Evolutionary conservation across 2,329 filamentous ascomycete species (phyloP), one percentile per base, ranked within the genome.

Genomic region (Myriosclerotinia curreyana): DNA sequence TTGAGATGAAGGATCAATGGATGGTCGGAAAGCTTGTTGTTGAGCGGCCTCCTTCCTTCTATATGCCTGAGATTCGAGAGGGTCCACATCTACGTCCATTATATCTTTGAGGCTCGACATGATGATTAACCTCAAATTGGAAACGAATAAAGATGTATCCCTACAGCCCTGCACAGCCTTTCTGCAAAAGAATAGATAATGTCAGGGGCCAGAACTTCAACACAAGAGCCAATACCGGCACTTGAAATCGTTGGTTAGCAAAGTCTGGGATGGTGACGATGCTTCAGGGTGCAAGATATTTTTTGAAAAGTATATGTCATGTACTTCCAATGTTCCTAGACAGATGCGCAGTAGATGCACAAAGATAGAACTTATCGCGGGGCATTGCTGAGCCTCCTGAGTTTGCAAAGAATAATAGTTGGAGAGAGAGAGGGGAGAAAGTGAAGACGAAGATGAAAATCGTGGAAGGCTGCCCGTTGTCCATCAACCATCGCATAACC

Each of bases 91-190:
- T 42, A 74, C 72, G 67, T 75, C 73, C 72, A 75, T 75, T 60
- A 75, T 75, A 68, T 74, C 72, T 69, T 72, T 72, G 68, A 75
- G 68, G 67, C 71, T 74, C 66, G 73, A 73, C 74, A 75, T 75
- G 66, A 67, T 72, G 60, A 64, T 64, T 66, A 65, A 67, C 60
- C 67, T 69, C 63, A 66, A 72, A 68, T 67, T 72, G 69, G 70
- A 70, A 72, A 69, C 67, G 31, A 70, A 60, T 58, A 53, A 60
- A 64, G 52, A 66, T 60, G 51, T 42, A 65, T 68, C 67, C 68
- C 66, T 69, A 70, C 66, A 70, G 65, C 66, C 67, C 69, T 72
- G 71, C 71, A 71, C 72, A 72, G 71, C 70, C 72, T 65, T 70
- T 71, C 66, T 66, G 66, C 69, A 72, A 70, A 71, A 68, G 71